Percentiles rank a stretch among this genome's conserved stretches.
These are phyloP conservation scores for Didymella sp. DNA, from an alignment of 2,329 filamentous ascomycete species.

Conservation along the genomic window DNA sequence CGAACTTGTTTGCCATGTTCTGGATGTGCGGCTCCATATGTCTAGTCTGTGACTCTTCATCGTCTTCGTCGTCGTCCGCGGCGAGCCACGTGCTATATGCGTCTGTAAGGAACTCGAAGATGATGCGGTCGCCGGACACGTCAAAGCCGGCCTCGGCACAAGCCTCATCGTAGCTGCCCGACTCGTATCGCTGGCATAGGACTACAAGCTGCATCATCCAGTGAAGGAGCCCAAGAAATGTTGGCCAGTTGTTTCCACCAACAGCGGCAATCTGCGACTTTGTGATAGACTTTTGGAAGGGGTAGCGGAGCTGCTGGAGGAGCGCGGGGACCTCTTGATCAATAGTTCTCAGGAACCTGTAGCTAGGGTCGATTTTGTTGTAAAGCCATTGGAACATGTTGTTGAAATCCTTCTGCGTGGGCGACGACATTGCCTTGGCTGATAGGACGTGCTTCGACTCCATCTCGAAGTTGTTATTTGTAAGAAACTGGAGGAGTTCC, in stretches of 20 bases:
- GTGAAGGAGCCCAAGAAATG: constrained; percentile 89
- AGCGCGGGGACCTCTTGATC: constrained; percentile 94
- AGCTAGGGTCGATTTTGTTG: constrained; percentile 90
- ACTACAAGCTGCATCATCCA: constrained; percentile 99
- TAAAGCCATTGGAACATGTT: constrained; percentile 99
- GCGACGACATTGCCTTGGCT: constrained; percentile 88
- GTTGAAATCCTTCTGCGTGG: constrained; percentile 98
- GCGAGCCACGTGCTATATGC: constrained; percentile 94
- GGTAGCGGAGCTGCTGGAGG: constrained; percentile 91
- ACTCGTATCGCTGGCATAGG: constrained; percentile 85
- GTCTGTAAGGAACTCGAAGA: constrained; percentile 87
- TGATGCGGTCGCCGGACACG: constrained; percentile 87
- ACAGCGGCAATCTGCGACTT: constrained; percentile 96
- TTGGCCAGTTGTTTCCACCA: constrained; percentile 95
- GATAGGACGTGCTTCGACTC: constrained; percentile 96
- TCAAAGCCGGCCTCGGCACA: constrained; percentile 89
- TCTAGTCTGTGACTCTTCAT: constrained; percentile 73
- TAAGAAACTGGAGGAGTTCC: constrained; percentile 89
- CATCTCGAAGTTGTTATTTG: constrained; percentile 94
- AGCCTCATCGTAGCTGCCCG: constrained; percentile 85
- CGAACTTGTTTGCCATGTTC: constrained; percentile 86
- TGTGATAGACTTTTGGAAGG: constrained; percentile 92
- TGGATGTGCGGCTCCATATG: constrained; percentile 84
- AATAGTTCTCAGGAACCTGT: constrained; percentile 92
- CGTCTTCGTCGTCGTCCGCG: constrained; percentile 74